Percentiles rank a stretch among this genome's conserved stretches.
Conservation (phyloP, 495 filamentous ascomycete genomes). For the Apiosordaria backusii region DNA sequence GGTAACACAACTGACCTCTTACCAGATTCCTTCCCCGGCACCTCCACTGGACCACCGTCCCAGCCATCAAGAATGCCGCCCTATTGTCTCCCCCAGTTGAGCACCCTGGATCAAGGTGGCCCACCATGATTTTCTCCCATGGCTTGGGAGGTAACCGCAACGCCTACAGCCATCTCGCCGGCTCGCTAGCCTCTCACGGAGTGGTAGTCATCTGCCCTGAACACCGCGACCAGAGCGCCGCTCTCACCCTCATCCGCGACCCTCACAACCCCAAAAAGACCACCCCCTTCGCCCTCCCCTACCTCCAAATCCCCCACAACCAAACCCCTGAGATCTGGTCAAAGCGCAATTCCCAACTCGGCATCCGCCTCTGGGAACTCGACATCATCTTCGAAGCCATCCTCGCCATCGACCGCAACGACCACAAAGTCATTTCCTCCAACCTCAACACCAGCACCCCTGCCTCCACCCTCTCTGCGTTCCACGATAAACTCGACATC, state of each 20-base stretch:
- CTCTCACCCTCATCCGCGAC: constrained; percentile 59
- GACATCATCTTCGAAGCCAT: constrained; percentile 60
- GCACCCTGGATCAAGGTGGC: constrained; percentile 53
- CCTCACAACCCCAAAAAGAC: constrained; percentile 35
- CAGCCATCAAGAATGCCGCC: constrained; percentile 43
- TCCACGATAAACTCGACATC: constrained; percentile 57
- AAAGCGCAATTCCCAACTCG: constrained; percentile 60
- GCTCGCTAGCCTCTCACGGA: constrained; percentile 69
- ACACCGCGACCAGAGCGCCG: constrained; percentile 69
- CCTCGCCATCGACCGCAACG: constrained; percentile 55
- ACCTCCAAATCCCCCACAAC: constrained; percentile 51
- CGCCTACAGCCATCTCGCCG: constrained; percentile 68
- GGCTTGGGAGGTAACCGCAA: constrained; percentile 72
- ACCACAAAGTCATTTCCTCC: constrained; percentile 26
- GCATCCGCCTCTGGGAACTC: constrained; percentile 70
- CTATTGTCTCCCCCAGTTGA: constrained; percentile 30
- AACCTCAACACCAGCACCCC: constrained; percentile 49
- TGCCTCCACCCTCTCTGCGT: constrained; percentile 43
- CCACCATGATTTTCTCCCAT: constrained; percentile 77
- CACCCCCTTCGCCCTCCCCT: constrained; percentile 40
- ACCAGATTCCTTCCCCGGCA: constrained; percentile 54
- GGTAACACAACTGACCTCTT: neutral
- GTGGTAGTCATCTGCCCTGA: constrained; percentile 72
- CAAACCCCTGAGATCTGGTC: constrained; percentile 54
- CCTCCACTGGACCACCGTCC: constrained; percentile 61